Conservation (phyloP, 352 stramenopile genomes). For the Globisporangium radiosum region DNA sequence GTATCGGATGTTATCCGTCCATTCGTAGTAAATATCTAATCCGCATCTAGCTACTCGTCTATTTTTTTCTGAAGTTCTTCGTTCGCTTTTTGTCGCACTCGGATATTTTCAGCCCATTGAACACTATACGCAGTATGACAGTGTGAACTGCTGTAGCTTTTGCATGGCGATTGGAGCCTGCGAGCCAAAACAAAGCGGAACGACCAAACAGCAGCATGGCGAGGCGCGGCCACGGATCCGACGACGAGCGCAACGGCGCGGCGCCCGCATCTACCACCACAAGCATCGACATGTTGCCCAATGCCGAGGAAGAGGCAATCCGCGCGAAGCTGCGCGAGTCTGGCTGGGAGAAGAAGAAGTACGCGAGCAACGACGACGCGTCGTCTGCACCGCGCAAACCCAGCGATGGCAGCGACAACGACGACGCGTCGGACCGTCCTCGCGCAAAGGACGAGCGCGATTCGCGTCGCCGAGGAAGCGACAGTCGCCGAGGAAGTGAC, state of each 20-base stretch:
- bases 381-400: slow-evolving; percentile 4
- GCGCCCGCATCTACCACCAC: slow-evolving; percentile 1
- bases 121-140: too few relatives aligned
- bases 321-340: slow-evolving; percentile 65
- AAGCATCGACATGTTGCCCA: slow-evolving; percentile 12
- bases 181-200: neutral
- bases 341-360: slow-evolving; percentile 54
- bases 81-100: too few relatives aligned
- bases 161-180: neutral
- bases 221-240: neutral
- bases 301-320: slow-evolving; percentile 56
- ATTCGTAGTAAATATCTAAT: too few relatives aligned
- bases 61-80: too few relatives aligned
- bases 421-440: slow-evolving; percentile 3
- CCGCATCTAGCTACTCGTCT: too few relatives aligned
- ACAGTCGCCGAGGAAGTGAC: slow-evolving; percentile 14
- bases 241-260: slow-evolving; percentile 8
- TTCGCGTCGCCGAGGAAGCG: slow-evolving; percentile 9
- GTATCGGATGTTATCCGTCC: too few relatives aligned
- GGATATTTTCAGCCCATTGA: too few relatives aligned
- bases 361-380: slow-evolving; percentile 15
- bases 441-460: slow-evolving; percentile 1
- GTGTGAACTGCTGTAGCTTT: too few relatives aligned
- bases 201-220: slow-evolving; percentile 5
- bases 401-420: slow-evolving; percentile 10